Conservation (phyloP, 2,329 filamentous ascomycete species). For the Macrophomina phaseolina region DNA sequence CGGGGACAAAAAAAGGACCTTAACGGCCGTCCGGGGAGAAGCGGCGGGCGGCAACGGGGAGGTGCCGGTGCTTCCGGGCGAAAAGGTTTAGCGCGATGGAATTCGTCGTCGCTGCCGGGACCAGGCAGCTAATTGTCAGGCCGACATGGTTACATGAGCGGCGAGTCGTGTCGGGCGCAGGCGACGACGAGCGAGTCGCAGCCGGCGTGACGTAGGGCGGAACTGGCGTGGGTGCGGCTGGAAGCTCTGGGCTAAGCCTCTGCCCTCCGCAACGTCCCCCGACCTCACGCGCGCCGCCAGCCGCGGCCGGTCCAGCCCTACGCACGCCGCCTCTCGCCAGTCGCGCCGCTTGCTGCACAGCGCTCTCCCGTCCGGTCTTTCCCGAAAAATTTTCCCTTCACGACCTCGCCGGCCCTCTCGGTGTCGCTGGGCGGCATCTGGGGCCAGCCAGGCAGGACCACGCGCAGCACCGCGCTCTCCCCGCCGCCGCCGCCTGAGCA, state of each 20-base stretch:
- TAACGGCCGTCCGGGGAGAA: background rate
- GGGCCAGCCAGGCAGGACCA: background rate
- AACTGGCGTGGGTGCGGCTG: background rate
- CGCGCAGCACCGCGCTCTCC: constrained; percentile 4
- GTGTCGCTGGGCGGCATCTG: background rate
- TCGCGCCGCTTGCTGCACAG: constrained; percentile 6
- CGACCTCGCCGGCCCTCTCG: background rate
- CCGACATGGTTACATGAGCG: constrained; percentile 2
- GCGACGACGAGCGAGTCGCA: background rate
- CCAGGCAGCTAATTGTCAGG: background rate
- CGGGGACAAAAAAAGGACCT: background rate
- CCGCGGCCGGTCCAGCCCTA: constrained; percentile 16
- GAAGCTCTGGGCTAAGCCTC: constrained; percentile 6
- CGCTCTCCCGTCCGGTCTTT: constrained; percentile 6
- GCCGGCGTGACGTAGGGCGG: background rate
- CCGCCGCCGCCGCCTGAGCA: background rate
- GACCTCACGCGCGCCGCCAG: constrained; percentile 1
- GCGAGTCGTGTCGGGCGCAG: background rate
- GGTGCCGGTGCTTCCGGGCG: constrained; percentile 14
- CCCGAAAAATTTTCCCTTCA: constrained; percentile 9
- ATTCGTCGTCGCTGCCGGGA: background rate
- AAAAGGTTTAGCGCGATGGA: background rate
- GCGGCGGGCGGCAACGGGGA: background rate
- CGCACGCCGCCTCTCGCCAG: background rate
- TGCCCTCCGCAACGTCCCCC: constrained; percentile 14